Base-by-base conservation (phyloP, 768 basidiomycete genomes). In the Hemileccinum rubropunctum region DNA sequence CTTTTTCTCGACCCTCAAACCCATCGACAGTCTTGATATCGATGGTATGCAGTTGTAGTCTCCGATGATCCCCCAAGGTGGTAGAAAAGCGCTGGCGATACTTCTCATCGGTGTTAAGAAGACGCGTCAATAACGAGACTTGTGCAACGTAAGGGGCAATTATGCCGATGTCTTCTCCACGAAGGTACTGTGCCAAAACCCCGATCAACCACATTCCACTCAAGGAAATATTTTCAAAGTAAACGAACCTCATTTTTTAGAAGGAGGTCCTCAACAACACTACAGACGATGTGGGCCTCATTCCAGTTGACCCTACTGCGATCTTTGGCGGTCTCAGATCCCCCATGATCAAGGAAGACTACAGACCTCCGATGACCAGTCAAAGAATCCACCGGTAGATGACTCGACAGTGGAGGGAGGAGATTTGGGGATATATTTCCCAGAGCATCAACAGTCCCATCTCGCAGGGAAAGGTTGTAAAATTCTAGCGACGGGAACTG, bases 11-110 rank as follows among this genome's bases (percentile, higher is more conserved):
- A 12, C 93, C 93, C 67, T 97, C 91, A 65, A 95, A 97, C 17
- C 93, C 93, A 59, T 97, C 93, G 13, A 97, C 93, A 0, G 93
- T 95, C 72, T 89, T 91, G 60, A 95, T 79, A 67, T 95, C 93
- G 45, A 97, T 77, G 45, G 79, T 65, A 0, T 71, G 61, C 7
- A 91, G 66, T 56, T 94, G 83, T 69, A 78, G 72, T 17, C 76
- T 82, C 21, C 91, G 82, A 40, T 76, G 76, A 13, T 76, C 68
- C 18, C 91, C 92, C 20, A 95, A 74, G 0, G 81, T 76, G 6
- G 67, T 61, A 34, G 69, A 65, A 63, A 92, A 87, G 0, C 83
- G 81, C 43, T 65, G 65, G 36, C 68, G 67, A 44, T 82, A 79
- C 52, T 75, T 73, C 34, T 64, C 60, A 58, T 89, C 81, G 37